Evolutionary conservation across 2,329 filamentous ascomycete species (phyloP), one percentile per base, ranked within the genome.

Genomic region (Calonectria honghensis): DNA sequence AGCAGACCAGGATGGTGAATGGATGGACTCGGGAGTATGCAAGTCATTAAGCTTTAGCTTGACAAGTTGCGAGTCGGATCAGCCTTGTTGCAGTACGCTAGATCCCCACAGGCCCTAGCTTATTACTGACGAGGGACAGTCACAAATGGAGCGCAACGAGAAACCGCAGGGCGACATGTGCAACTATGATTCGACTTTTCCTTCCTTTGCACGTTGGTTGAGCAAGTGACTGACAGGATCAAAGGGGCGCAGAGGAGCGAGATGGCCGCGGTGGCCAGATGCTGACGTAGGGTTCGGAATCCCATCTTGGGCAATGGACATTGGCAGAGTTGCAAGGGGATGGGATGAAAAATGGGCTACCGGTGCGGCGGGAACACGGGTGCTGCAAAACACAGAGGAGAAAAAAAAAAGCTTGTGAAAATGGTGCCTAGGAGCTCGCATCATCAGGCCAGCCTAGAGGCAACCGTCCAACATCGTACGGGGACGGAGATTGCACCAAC

Each of bases 171-270:
- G 72, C 64, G 73, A 63, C 57, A 68, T 77, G 77, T 71, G 70
- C 73, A 78, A 73, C 59, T 51, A 78, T 81, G 78, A 75, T 75
- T 75, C 77, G 79, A 81, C 76, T 79, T 77, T 73, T 70, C 27
- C 11, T 11, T n/a, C 20, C 20, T 4, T 48, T 48, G 41, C 66
- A 6, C 41, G 70, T 74, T 79, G 77, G 69, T 67, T 70, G 57
- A 79, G 70, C 73, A 80, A 72, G 61, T 68, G 29, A 61, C 72
- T 50, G 63, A 32, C 20, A 61, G 41, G 37, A 51, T 31, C 24
- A 39, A 71, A 32, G 68, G 39, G 61, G 61, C 61, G 16, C 61
- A 65, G 41, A 27, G 45, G 68, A 51, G 50, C 27, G 37, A 54
- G 59, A 65, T 64, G 70, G 48, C 48, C n/a, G 54, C n/a, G 65